Evolutionary conservation across 75 land plant species (phyloP).

Genomic region (Cryptomeria japonica): DNA sequence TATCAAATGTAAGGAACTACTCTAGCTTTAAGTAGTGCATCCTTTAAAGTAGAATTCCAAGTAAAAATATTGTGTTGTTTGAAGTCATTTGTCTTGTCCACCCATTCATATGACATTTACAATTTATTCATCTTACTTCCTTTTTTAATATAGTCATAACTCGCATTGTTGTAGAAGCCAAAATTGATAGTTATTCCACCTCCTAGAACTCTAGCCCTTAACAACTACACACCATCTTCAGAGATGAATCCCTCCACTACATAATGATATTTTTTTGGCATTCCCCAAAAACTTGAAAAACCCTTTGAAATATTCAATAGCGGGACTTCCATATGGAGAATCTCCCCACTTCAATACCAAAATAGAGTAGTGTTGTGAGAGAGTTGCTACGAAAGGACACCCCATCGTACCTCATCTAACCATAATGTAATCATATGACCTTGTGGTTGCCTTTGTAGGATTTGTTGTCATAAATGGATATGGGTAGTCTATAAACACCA

Average conservation of each 20-base stretch:
- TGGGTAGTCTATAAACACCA: not conserved
- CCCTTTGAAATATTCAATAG: not conserved
- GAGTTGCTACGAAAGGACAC: not conserved
- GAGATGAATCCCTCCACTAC: not conserved
- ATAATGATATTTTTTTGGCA: too few relatives aligned
- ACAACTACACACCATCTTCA: not conserved
- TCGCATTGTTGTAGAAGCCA: not conserved
- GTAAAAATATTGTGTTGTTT: not conserved
- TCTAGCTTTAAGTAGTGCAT: not conserved
- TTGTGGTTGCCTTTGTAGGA: not conserved
- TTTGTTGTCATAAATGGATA: not conserved
- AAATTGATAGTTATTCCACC: not conserved
- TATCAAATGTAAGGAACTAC: not conserved
- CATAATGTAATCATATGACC: not conserved
- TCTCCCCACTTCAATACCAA: not conserved
- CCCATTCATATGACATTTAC: not conserved
- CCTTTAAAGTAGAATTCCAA: not conserved
- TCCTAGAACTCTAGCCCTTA: not conserved
- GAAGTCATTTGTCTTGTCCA: not conserved
- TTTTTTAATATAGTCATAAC: not conserved
- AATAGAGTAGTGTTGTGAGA: not conserved
- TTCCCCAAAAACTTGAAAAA: too few relatives aligned
- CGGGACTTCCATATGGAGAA: not conserved
- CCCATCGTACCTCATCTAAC: conserved; percentile 29
- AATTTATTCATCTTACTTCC: not conserved